Percentiles rank a stretch among this genome's conserved stretches.
phyloP scores from a whole-genome alignment of 352 stramenopile genomes.

The Pythium periplocum region DNA sequence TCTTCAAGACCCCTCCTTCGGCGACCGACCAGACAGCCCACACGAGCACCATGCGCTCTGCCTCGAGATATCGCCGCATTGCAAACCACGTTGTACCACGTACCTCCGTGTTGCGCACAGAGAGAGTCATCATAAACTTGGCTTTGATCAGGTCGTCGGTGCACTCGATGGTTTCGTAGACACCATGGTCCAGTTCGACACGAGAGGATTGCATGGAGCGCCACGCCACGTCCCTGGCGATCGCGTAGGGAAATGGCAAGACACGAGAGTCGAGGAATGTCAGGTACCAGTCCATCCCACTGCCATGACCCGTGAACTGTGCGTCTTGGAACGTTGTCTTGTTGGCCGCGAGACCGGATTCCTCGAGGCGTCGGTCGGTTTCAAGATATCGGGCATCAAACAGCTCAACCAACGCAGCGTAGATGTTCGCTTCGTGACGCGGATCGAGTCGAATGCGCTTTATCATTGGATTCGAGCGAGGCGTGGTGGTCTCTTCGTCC shows the following conservation, averaged over 20 bases:
- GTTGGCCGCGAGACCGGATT: no score
- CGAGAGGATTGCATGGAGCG: neutral
- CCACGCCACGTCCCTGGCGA: conserved; percentile 9
- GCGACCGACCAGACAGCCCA: conserved; percentile 5
- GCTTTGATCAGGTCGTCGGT: conserved; percentile 4
- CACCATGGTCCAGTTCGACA: conserved; percentile 3
- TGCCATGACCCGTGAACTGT: neutral
- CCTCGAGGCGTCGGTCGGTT: no score
- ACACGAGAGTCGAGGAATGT: conserved; percentile 9
- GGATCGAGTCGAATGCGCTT: no score
- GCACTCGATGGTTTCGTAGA: conserved; percentile 5
- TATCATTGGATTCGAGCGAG: no score
- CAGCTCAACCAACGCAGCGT: neutral
- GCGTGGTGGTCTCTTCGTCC: no score
- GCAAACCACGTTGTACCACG: conserved; percentile 2
- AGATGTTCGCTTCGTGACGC: no score
- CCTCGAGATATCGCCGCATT: conserved; percentile 2
- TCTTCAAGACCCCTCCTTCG: conserved; percentile 5
- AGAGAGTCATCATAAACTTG: conserved; percentile 8
- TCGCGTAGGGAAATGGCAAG: conserved; percentile 6
- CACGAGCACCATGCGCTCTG: conserved; percentile 1
- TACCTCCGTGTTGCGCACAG: conserved; percentile 5
- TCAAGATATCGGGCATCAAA: neutral
- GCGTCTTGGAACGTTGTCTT: neutral
- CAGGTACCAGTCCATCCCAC: neutral